phyloP scores from a whole-genome alignment of 2,329 filamentous ascomycete genomes.

The Alternaria rosae region DNA sequence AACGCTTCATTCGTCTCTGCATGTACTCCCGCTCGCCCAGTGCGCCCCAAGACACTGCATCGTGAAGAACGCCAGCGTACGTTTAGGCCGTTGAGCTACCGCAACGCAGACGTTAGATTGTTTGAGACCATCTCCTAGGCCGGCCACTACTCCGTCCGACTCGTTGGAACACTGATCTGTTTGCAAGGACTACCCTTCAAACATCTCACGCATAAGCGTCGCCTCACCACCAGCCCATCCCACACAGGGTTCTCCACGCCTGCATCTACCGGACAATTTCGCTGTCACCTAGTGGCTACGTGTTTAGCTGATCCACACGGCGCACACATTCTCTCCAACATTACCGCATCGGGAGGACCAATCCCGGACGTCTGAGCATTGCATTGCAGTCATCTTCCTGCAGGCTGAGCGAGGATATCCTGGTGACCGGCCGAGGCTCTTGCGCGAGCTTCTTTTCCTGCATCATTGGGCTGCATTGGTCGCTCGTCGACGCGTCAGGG shows the following conservation, averaged over 20 bases:
- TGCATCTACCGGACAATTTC: slow-evolving; percentile 39
- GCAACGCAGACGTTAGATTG: slow-evolving; percentile 43
- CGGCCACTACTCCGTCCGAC: slow-evolving; percentile 30
- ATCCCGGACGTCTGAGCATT: slow-evolving; percentile 40
- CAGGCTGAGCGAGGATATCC: slow-evolving; percentile 48
- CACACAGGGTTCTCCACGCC: slow-evolving; percentile 45
- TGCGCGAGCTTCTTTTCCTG: slow-evolving; percentile 44
- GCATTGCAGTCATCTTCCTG: slow-evolving; percentile 43
- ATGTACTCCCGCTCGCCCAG: slow-evolving; percentile 41
- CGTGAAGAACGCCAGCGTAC: slow-evolving; percentile 40
- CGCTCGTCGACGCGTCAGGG: slow-evolving; percentile 42
- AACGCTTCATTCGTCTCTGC: slow-evolving; percentile 45
- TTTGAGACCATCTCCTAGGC: slow-evolving; percentile 46
- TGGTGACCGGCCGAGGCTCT: slow-evolving; percentile 45
- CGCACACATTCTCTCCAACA: slow-evolving; percentile 42
- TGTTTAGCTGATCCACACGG: slow-evolving; percentile 39
- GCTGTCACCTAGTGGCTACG: slow-evolving; percentile 42
- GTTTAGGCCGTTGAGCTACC: slow-evolving; percentile 43
- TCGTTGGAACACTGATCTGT: slow-evolving; percentile 38
- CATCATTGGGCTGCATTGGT: slow-evolving; percentile 49
- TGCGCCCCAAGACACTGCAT: slow-evolving; percentile 33
- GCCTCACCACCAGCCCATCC: slow-evolving; percentile 37
- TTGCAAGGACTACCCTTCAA: slow-evolving; percentile 49
- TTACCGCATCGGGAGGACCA: slow-evolving; percentile 47
- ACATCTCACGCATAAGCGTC: slow-evolving; percentile 38